Evolutionary conservation across 1,284 basidiomycete species (phyloP).

Genomic region (Boletus mariae): DNA sequence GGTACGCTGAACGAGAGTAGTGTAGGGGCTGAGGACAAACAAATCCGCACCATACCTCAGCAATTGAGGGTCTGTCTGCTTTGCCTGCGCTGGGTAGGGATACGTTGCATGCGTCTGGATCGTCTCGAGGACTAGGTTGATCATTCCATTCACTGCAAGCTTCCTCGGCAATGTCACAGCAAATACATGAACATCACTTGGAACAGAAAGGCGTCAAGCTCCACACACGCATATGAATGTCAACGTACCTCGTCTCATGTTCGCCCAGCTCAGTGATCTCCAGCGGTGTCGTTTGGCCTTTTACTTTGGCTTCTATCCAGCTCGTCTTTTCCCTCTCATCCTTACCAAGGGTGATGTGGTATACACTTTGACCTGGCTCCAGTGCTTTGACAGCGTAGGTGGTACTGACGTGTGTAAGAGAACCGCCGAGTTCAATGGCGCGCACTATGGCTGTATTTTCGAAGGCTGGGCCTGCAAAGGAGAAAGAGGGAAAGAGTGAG

Average conservation of each 20-base stretch:
- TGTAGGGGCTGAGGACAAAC: constrained; percentile 81
- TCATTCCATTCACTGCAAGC: constrained; percentile 52
- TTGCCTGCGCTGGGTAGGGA: constrained; percentile 72
- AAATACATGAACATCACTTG: constrained; percentile 40
- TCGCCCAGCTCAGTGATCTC: constrained; percentile 49
- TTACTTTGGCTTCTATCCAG: constrained; percentile 76
- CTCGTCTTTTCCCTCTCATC: constrained; percentile 66
- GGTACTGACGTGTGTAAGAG: constrained; percentile 81
- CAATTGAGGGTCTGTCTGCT: constrained; percentile 78
- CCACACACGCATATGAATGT: not conserved
- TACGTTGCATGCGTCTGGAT: constrained; percentile 72
- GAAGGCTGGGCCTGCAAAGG: constrained; percentile 51
- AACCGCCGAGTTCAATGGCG: constrained; percentile 83
- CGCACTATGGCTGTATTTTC: constrained; percentile 86
- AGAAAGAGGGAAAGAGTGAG: constrained; percentile 30
- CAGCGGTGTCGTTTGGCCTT: constrained; percentile 63
- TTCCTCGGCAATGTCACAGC: constrained; percentile 47
- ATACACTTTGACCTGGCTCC: constrained; percentile 56
- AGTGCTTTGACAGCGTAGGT: constrained; percentile 81
- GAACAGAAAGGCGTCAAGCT: constrained; percentile 9
- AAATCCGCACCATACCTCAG: constrained; percentile 76
- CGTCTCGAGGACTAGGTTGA: constrained; percentile 75
- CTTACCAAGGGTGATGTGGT: constrained; percentile 67
- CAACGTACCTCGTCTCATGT: constrained; percentile 48
- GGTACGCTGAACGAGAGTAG: constrained; percentile 76